These are phyloP conservation scores for Hymenoscyphus albidus DNA, from an alignment of 2,329 filamentous ascomycete species.

Conservation along the genomic window DNA sequence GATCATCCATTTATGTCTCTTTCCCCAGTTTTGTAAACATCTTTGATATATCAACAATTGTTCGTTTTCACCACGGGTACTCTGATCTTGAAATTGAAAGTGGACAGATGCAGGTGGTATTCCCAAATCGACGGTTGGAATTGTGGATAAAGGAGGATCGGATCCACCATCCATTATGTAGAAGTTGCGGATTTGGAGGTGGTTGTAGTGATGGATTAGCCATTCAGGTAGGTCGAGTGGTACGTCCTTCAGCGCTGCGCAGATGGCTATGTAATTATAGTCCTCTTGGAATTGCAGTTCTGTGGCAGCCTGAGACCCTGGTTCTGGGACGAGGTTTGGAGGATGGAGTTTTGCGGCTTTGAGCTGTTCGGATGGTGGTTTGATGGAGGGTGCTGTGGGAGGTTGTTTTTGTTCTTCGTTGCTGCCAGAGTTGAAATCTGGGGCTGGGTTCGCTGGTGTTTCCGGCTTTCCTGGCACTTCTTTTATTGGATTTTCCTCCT, in stretches of 20 bases:
- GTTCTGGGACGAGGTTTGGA: neutral
- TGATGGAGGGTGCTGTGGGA: neutral
- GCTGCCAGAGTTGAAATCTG: neutral
- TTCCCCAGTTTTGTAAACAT: conserved; percentile 26
- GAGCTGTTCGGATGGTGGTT: neutral
- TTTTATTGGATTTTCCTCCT: neutral
- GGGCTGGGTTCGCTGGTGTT: neutral
- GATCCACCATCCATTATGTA: conserved; percentile 34
- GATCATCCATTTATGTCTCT: conserved; percentile 35
- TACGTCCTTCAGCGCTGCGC: conserved; percentile 29
- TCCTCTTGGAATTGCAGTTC: neutral
- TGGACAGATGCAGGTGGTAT: conserved; percentile 23
- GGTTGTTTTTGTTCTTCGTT: conserved; percentile 1
- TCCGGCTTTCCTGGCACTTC: neutral
- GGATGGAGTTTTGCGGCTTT: neutral
- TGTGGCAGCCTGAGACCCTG: neutral
- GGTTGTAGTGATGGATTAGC: conserved; percentile 31
- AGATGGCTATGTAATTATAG: conserved; percentile 29
- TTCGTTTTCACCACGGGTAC: neutral
- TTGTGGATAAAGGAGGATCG: conserved; percentile 21
- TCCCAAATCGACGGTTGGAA: conserved; percentile 15
- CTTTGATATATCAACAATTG: conserved; percentile 24
- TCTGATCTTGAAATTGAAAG: conserved; percentile 22
- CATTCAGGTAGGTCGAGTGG: conserved; percentile 28
- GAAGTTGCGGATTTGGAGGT: conserved; percentile 27